Evolutionary conservation across 2,329 filamentous ascomycete genomes (phyloP).

Genomic region (Camillea tinctor): DNA sequence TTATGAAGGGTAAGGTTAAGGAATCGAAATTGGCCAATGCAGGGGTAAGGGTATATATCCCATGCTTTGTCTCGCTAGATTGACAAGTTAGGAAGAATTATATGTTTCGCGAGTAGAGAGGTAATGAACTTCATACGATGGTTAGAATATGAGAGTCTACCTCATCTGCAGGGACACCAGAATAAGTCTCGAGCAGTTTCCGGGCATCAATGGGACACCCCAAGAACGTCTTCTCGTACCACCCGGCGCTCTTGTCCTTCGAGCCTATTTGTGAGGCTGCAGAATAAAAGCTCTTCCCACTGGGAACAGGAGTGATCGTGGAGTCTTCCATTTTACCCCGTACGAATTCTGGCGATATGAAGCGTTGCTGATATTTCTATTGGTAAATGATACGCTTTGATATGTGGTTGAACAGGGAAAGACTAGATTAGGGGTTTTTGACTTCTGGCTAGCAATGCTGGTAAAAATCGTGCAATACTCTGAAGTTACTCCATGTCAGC

Average conservation of each 20-base stretch:
- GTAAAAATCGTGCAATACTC: too few species aligned
- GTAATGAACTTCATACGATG: not conserved
- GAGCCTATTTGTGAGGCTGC: not conserved
- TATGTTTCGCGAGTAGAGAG: not conserved
- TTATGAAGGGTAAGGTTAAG: slow-evolving; percentile 35
- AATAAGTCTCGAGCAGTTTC: not conserved
- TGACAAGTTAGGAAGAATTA: not conserved
- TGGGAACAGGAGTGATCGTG: too few species aligned
- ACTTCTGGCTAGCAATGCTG: too few species aligned
- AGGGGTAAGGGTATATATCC: slow-evolving; percentile 37
- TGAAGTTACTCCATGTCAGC: too few species aligned
- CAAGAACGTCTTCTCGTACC: not conserved
- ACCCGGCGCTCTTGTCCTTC: not conserved
- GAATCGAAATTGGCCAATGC: slow-evolving; percentile 41
- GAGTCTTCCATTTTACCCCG: too few species aligned
- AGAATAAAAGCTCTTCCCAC: too few species aligned
- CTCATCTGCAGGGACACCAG: not conserved
- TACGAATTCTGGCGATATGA: too few species aligned
- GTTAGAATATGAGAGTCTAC: not conserved
- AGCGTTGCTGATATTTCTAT: too few species aligned
- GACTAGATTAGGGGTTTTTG: too few species aligned
- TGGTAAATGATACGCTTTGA: too few species aligned
- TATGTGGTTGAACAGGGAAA: too few species aligned
- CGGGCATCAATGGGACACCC: not conserved
- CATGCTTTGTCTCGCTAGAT: slow-evolving; percentile 36